Evolutionary conservation across 495 filamentous ascomycete genomes (phyloP), one percentile per base, ranked within the genome.

Genomic region (Neurospora hispaniola): DNA sequence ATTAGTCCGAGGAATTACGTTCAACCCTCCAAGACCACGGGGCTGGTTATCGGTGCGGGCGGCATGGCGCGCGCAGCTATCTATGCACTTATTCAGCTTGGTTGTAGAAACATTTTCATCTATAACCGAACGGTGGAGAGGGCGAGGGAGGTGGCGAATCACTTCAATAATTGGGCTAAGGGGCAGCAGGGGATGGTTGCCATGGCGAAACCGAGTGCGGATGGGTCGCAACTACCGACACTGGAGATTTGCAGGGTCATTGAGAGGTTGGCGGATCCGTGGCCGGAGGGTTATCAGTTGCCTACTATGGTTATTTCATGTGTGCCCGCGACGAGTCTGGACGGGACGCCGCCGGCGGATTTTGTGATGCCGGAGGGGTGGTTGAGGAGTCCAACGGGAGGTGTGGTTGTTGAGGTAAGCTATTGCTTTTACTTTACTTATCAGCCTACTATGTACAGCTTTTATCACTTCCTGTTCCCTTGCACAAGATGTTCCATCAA

Each of bases 41-140:
- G 86, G 1, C 80, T 96, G 5, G 89, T 96, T 12, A 87, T 94
- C 72, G 93, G 93, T 27, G 92, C 93, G 0, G 93, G 93, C 42
- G 92, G 92, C 3, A 94, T 94, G 91, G 92, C 90, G 14, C 85
- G 93, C 44, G 90, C 92, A 2, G 90, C 93, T 35, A 87, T 94
- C 41, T 94, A 94, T 74, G 91, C 93, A 6, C 85, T 96, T 80
- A 88, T 93, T 38, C 90, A 90, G 75, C 84, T 94, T 2, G 92
- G 92, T 8, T 93, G 92, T 73, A 88, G 89, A 9, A 90, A 92
- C 74, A 90, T 96, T n/a, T 93, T 93, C 76, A 86, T 94, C 69
- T 89, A 88, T 75, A 94, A 94, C 73, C 85, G 92, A n/a, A 93
- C 90, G 0, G 77, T 83, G 39, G 81, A 80, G 6, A 88, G 88